Base-by-base conservation (phyloP, 2,329 filamentous ascomycete genomes). In the Xylaria polymorpha region DNA sequence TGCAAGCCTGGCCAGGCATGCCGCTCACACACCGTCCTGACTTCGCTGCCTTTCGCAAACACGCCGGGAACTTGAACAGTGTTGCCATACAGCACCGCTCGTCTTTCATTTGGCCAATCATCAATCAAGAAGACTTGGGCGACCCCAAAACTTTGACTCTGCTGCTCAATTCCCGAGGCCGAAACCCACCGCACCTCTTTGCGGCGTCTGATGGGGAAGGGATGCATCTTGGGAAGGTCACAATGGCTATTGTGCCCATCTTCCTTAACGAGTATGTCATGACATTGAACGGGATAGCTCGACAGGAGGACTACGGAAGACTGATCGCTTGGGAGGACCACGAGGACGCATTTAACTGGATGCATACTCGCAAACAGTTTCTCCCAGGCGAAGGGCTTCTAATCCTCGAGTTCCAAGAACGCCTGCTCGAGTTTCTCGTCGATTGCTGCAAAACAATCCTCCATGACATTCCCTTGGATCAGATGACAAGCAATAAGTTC, bases 41-140 rank as follows among this genome's bases (percentile, higher is more conserved):
- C 66, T 85, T 87, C 29, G 74, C 74, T 4, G 80, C 79, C 15
- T 79, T 80, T 29, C 74, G 72, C n/a, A 76, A 71, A 41, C 70
- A 77, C 15, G 41, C 68, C 3, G 14, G 50, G 1, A 20, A 73
- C 14, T 29, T 77, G 39, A 67, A 71, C 5, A 32, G 64, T 3
- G 2, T 37, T 0, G 72, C 73, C 3, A 74, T 74, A 12, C 69
- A 73, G 29, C 73, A 77, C n/a, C 72, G 66, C 8, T 79, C 82
- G 6, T 63, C 77, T 9, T 87, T 79, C 68, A 75, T 86, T 50
- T 88, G 83, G 81, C 87, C 87, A 0, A 80, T 85, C 55, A 83
- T 90, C 74, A 90, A 90, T 71, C 79, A 86, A 48, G 85, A 90
- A 64, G 87, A 90, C 71, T 78, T 90, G 0, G 61, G 73, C 0